phyloP scores from a whole-genome alignment of 1,284 basidiomycete genomes.

The Testicularia cyperi region DNA sequence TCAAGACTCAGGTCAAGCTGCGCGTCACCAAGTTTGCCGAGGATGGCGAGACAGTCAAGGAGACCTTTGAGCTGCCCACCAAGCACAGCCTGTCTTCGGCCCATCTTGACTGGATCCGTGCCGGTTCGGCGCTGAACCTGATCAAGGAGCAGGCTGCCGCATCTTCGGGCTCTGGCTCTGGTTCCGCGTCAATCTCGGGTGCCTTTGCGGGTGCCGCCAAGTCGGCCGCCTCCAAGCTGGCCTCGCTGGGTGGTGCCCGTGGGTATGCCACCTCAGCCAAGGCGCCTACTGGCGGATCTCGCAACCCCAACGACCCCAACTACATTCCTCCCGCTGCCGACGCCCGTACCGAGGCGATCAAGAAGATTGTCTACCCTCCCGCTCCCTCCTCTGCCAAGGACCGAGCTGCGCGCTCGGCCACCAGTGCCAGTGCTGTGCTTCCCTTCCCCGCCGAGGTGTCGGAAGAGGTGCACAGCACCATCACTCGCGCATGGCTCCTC shows the following conservation, averaged over 20 bases:
- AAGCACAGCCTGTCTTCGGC: slow-evolving; percentile 52
- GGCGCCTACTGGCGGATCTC: slow-evolving; percentile 12
- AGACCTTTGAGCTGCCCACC: slow-evolving; percentile 53
- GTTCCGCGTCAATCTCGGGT: slow-evolving; percentile 18
- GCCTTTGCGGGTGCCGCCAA: slow-evolving; percentile 21
- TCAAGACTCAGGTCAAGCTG: slow-evolving; percentile 50
- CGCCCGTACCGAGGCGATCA: slow-evolving; percentile 46
- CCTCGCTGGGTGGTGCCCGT: slow-evolving; percentile 30
- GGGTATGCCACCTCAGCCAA: slow-evolving; percentile 45
- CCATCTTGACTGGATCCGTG: slow-evolving; percentile 58
- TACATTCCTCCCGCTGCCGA: slow-evolving; percentile 47
- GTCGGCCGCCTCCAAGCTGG: slow-evolving; percentile 14
- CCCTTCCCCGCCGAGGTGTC: slow-evolving; percentile 32
- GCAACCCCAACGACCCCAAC: slow-evolving; percentile 53
- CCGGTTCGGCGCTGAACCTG: slow-evolving; percentile 57
- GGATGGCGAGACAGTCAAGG: slow-evolving; percentile 46
- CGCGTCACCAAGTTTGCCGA: slow-evolving; percentile 53
- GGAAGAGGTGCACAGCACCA: slow-evolving; percentile 84
- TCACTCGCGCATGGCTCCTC: slow-evolving; percentile 86
- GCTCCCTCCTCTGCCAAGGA: slow-evolving; percentile 23
- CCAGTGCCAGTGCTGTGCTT: slow-evolving; percentile 24
- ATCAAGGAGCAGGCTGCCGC: slow-evolving; percentile 49
- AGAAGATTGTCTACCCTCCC: slow-evolving; percentile 52
- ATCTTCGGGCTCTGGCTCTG: slow-evolving; percentile 1
- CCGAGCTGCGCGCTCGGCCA: slow-evolving; percentile 13